A percentile compares a stretch with the other conserved stretches of the same genome.
phyloP scores from a whole-genome alignment of 352 stramenopile genomes.

The Thalassiosira livingstoniorum region DNA sequence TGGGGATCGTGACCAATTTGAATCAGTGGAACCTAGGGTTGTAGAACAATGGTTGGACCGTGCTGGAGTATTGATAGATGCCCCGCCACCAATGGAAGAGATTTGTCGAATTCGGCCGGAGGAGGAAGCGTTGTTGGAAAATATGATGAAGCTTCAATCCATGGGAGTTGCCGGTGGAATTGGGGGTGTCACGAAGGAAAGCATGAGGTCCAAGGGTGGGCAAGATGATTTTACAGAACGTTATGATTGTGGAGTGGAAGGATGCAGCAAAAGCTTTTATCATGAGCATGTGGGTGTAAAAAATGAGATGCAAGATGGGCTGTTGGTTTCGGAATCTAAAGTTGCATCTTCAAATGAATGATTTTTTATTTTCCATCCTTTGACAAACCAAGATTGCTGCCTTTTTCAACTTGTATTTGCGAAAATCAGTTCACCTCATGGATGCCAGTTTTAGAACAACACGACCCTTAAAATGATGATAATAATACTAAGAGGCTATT shows the following conservation, averaged over 20 bases:
- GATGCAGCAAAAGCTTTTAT: slow-evolving; percentile 74
- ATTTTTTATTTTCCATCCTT: too few species aligned
- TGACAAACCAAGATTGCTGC: too few species aligned
- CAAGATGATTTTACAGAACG: slow-evolving; percentile 42
- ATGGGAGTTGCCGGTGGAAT: not conserved
- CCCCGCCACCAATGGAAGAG: slow-evolving; percentile 57
- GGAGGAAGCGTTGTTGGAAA: slow-evolving; percentile 73
- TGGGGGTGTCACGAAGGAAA: not conserved
- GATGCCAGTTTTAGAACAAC: too few species aligned
- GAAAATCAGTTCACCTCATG: too few species aligned
- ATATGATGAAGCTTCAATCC: slow-evolving; percentile 47
- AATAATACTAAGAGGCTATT: too few species aligned
- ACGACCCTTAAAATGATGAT: too few species aligned
- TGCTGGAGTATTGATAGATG: slow-evolving; percentile 59
- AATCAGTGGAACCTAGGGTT: slow-evolving; percentile 51
- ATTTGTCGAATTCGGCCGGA: slow-evolving; percentile 78
- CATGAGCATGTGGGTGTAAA: slow-evolving; percentile 83
- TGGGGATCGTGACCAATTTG: too few species aligned
- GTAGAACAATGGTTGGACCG: slow-evolving; percentile 76
- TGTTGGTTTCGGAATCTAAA: slow-evolving; percentile 65
- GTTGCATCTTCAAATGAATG: slow-evolving; percentile 20
- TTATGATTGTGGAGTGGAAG: slow-evolving; percentile 76
- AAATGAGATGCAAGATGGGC: slow-evolving; percentile 70
- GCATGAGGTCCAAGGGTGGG: slow-evolving; percentile 8
- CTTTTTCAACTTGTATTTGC: too few species aligned